Conservation (phyloP, 176 grass and related monocot genomes). For the Oryza nivara region DNA sequence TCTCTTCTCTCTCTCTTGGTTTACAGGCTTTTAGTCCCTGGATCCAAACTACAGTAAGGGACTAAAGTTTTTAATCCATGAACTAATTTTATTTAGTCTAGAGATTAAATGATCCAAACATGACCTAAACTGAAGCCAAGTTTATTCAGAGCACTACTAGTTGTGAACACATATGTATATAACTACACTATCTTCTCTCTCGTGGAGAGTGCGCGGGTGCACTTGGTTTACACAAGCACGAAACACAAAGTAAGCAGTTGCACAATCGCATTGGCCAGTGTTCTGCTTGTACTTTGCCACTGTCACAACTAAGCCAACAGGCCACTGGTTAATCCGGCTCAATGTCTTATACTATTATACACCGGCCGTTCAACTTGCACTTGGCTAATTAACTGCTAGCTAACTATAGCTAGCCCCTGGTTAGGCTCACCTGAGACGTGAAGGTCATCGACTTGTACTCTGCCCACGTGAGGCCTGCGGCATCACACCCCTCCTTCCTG, state of each 20-base stretch:
- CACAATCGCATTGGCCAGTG: background rate
- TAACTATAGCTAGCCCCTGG: slow-evolving; percentile 12
- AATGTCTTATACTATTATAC: background rate
- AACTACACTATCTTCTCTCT: slow-evolving; percentile 21
- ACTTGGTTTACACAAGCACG: slow-evolving; percentile 1
- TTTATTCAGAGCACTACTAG: background rate
- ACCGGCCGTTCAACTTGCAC: slow-evolving; percentile 31
- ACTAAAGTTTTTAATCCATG: too few species aligned
- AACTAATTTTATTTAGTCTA: too few species aligned
- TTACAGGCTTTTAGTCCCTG: too few species aligned
- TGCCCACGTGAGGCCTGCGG: slow-evolving; percentile 63
- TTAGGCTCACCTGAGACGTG: slow-evolving; percentile 75
- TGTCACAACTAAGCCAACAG: background rate
- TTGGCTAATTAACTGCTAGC: background rate
- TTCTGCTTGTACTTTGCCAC: background rate
- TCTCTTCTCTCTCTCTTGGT: too few species aligned
- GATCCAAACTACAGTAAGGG: too few species aligned
- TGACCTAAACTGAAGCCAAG: background rate
- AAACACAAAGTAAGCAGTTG: slow-evolving; percentile 37
- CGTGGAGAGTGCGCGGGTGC: background rate
- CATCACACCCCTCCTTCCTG: slow-evolving; percentile 51
- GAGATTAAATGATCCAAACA: too few species aligned
- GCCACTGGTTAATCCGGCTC: background rate
- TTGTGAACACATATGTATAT: background rate
- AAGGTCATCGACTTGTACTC: slow-evolving; percentile 92